Conservation (phyloP, 2,329 filamentous ascomycete genomes). For the Penicillium sp. region DNA sequence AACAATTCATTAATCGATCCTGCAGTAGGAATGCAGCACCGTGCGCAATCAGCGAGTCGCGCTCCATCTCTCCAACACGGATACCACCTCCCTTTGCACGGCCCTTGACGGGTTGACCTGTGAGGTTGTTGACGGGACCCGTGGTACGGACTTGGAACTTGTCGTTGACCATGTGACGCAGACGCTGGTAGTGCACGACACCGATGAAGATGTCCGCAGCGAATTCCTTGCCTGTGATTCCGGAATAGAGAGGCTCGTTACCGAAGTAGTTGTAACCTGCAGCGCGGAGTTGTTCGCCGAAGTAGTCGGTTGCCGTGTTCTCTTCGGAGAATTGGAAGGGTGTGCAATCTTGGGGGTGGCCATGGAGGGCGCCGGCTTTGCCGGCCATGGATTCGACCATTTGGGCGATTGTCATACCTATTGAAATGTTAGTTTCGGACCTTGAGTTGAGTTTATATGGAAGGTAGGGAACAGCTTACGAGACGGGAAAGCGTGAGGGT, state of each 20-base stretch:
- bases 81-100: conserved; percentile 97
- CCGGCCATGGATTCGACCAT: conserved; percentile 97
- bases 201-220: conserved; percentile 95
- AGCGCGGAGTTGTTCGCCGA: conserved; percentile 92
- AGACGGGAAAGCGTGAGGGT: conserved; percentile 98
- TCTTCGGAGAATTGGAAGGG: conserved; percentile 95
- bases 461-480: conserved; percentile 52
- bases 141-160: conserved; percentile 98
- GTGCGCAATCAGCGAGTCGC: conserved; percentile 91
- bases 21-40: conserved; percentile 94
- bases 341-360: conserved; percentile 92
- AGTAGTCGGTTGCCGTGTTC: conserved; percentile 90
- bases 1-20: conserved; percentile 95
- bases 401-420: conserved; percentile 95
- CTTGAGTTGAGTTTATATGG: not conserved
- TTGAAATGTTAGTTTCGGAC: conserved; percentile 1
- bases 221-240: conserved; percentile 93
- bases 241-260: conserved; percentile 98
- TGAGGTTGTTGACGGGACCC: conserved; percentile 85
- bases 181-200: conserved; percentile 96
- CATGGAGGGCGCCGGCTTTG: conserved; percentile 91
- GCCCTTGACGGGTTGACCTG: conserved; percentile 96
- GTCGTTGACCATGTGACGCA: conserved; percentile 99
- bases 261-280: conserved; percentile 98
- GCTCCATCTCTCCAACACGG: conserved; percentile 98